Percentiles rank a stretch among this genome's conserved stretches.
Evolutionary conservation across 2,329 filamentous ascomycete genomes (phyloP).

Genomic region (Fusarium cyanostomum): DNA sequence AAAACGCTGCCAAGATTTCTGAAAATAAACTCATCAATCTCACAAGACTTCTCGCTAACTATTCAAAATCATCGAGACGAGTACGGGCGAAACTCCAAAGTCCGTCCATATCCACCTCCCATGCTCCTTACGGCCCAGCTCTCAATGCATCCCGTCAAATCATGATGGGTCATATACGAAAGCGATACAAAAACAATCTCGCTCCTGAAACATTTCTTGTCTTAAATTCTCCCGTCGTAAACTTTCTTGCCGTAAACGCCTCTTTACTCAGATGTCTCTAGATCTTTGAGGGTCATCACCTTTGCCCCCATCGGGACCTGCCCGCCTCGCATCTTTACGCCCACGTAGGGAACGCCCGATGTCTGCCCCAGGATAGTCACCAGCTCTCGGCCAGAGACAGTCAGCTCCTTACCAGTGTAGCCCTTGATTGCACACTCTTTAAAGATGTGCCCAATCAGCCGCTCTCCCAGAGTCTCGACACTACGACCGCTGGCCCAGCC

Average conservation of each 20-base stretch:
- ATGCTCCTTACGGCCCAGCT: slow-evolving; percentile 24
- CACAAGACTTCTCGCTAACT: slow-evolving; percentile 14
- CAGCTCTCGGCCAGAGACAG: slow-evolving; percentile 43
- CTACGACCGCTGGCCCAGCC: slow-evolving; percentile 72
- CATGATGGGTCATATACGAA: slow-evolving; percentile 8
- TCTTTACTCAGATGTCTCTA: slow-evolving; percentile 43
- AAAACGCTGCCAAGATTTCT: background rate
- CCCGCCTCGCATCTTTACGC: slow-evolving; percentile 35
- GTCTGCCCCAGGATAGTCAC: slow-evolving; percentile 43
- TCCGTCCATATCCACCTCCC: slow-evolving; percentile 20
- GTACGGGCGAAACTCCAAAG: slow-evolving; percentile 26
- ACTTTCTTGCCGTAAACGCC: background rate
- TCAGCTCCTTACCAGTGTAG: slow-evolving; percentile 43
- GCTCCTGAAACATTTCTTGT: background rate
- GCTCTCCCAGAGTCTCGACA: slow-evolving; percentile 63
- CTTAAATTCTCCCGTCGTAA: no score
- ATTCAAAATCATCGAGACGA: slow-evolving; percentile 11
- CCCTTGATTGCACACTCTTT: slow-evolving; percentile 48
- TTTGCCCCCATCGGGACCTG: slow-evolving; percentile 45
- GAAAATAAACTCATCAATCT: slow-evolving; percentile 24
- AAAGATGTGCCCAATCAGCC: slow-evolving; percentile 57
- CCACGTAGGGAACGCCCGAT: slow-evolving; percentile 41
- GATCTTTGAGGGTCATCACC: slow-evolving; percentile 47
- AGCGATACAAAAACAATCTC: slow-evolving; percentile 8
- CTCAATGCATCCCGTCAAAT: slow-evolving; percentile 11